These are phyloP conservation scores for Solanum pimpinellifolium DNA, from an alignment of 257 asterid species.

Conservation along the genomic window DNA sequence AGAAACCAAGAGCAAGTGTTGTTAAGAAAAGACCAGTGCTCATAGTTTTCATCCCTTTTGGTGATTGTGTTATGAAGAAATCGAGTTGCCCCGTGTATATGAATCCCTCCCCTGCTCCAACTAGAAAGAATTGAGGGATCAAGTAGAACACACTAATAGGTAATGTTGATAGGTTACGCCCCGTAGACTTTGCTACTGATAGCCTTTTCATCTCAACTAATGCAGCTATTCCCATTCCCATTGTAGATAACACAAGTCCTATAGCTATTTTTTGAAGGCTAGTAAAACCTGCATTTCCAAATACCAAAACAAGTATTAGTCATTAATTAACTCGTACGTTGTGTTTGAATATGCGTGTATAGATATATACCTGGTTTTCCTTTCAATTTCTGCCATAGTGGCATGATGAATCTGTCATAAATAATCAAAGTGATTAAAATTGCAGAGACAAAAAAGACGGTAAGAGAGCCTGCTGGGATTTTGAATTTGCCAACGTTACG, in stretches of 20 bases:
- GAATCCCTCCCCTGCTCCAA: constrained; percentile 87
- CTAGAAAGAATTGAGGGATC: constrained; percentile 74
- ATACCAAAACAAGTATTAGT: neutral
- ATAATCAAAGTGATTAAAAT: constrained; percentile 53
- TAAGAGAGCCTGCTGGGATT: constrained; percentile 89
- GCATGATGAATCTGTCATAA: constrained; percentile 72
- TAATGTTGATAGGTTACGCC: constrained; percentile 17
- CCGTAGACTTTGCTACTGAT: constrained; percentile 32
- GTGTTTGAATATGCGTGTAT: constrained; percentile 11
- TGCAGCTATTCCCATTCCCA: constrained; percentile 75
- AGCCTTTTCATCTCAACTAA: constrained; percentile 56
- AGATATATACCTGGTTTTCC: constrained; percentile 75
- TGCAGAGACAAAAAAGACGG: constrained; percentile 79
- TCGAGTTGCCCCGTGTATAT: constrained; percentile 92
- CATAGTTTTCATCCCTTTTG: constrained; percentile 95
- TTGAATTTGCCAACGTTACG: constrained; percentile 45
- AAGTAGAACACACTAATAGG: constrained; percentile 64
- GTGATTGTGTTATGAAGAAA: constrained; percentile 81
- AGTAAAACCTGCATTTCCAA: constrained; percentile 35
- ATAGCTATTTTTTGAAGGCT: constrained; percentile 58
- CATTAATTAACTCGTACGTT: neutral
- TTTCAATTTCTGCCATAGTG: constrained; percentile 71
- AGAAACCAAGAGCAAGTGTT: constrained; percentile 75
- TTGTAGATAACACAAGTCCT: constrained; percentile 56
- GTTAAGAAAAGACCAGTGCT: constrained; percentile 93